These are phyloP conservation scores for Boletellus sp. DNA, from an alignment of 768 basidiomycete genomes.

Conservation along the genomic window DNA sequence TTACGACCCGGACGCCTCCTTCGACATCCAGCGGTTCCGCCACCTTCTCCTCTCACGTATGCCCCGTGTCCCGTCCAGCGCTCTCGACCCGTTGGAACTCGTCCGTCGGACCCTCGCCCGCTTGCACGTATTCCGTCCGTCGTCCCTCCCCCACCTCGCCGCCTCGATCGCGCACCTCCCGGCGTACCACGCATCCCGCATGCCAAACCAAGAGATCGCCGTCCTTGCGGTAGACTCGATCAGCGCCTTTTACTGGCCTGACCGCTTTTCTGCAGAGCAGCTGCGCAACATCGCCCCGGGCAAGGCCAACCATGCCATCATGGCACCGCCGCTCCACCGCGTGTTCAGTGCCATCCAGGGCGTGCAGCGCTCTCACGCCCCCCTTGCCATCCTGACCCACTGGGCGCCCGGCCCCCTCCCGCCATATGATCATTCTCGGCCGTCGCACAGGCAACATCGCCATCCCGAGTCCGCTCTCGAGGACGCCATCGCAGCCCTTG, in stretches of 20 bases:
- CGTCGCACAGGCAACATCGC: conserved; percentile 52
- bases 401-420: conserved; percentile 50
- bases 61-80: conserved; percentile 19
- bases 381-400: conserved; percentile 56
- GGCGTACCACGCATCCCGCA: conserved; percentile 44
- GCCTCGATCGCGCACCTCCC: conserved; percentile 59
- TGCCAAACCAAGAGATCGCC: conserved; percentile 55
- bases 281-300: conserved; percentile 26
- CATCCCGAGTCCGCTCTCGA: conserved; percentile 38
- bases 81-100: conserved; percentile 24
- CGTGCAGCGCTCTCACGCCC: conserved; percentile 46
- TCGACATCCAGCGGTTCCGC: conserved; percentile 54
- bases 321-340: conserved; percentile 38
- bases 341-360: conserved; percentile 46
- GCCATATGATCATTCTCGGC: conserved; percentile 12
- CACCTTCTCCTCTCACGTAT: conserved; percentile 50
- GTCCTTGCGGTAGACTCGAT: conserved; percentile 73
- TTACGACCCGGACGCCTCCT: conserved; percentile 67
- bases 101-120: conserved; percentile 43
- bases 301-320: conserved; percentile 2
- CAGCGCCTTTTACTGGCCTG: conserved; percentile 74
- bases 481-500: conserved; percentile 11
- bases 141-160: conserved; percentile 65
- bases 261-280: conserved; percentile 63
- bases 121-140: conserved; percentile 68